phyloP scores from a whole-genome alignment of 768 basidiomycete genomes.

The Leccinum fibrillosum region DNA sequence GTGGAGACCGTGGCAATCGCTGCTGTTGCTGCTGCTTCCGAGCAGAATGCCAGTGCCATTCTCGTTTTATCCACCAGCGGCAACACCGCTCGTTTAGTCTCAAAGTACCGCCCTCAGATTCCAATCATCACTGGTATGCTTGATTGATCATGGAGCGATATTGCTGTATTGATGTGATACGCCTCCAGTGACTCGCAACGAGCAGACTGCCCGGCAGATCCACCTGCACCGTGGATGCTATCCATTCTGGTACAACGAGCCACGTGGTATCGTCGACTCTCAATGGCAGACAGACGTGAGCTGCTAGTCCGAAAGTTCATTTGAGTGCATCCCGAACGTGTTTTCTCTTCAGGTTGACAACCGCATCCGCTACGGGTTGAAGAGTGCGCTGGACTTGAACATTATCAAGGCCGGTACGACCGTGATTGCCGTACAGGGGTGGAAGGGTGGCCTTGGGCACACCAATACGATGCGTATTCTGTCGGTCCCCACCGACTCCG shows the following conservation, averaged over 20 bases:
- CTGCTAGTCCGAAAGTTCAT: not conserved
- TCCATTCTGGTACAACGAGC: conserved; percentile 95
- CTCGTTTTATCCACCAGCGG: conserved; percentile 96
- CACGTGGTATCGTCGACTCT: conserved; percentile 79
- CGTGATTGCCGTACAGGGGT: conserved; percentile 96
- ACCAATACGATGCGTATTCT: conserved; percentile 88
- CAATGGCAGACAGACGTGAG: conserved; percentile 98
- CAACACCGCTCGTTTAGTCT: conserved; percentile 91
- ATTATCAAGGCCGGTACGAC: conserved; percentile 87
- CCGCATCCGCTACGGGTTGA: conserved; percentile 85
- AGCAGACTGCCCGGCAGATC: conserved; percentile 93
- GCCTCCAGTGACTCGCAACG: conserved; percentile 83
- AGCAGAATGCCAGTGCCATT: conserved; percentile 94
- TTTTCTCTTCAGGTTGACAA: conserved; percentile 65
- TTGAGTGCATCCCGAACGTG: conserved; percentile 9
- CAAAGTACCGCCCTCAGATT: conserved; percentile 91
- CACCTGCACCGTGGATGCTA: conserved; percentile 97
- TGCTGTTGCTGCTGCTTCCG: conserved; percentile 90
- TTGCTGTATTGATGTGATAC: conserved; percentile 4
- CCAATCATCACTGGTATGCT: conserved; percentile 90
- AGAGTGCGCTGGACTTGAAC: conserved; percentile 76
- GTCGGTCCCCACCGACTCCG: conserved; percentile 76
- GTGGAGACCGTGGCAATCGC: conserved; percentile 96
- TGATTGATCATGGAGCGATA: not conserved
- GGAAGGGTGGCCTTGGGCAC: conserved; percentile 97